phyloP scores from a whole-genome alignment of 352 stramenopile species.

The Phytophthora macrochlamydospora region DNA sequence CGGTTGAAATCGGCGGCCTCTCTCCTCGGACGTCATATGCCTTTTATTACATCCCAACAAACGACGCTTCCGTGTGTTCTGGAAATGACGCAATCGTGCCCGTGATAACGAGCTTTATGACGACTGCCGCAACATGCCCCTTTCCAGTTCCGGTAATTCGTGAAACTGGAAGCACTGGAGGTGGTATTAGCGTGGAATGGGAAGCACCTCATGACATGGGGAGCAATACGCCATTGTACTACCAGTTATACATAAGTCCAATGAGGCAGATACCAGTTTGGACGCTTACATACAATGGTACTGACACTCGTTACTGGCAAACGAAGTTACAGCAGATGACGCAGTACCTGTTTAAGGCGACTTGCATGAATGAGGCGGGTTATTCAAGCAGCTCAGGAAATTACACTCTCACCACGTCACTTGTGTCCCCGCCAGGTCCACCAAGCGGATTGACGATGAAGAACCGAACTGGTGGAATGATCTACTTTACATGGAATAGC shows the following conservation, averaged over 20 bases:
- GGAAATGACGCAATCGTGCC: slow-evolving; percentile 1
- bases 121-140: slow-evolving; percentile 23
- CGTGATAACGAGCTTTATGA: slow-evolving; percentile 27
- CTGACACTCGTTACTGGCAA: slow-evolving; percentile 50
- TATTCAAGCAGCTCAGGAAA: slow-evolving; percentile 40
- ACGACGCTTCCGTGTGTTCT: slow-evolving; percentile 54
- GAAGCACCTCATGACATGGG: slow-evolving; percentile 50
- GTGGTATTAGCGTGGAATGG: slow-evolving; percentile 53
- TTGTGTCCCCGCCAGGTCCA: slow-evolving; percentile 57
- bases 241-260: slow-evolving; percentile 63
- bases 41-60: slow-evolving; percentile 51
- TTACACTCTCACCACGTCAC: slow-evolving; percentile 43
- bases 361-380: slow-evolving; percentile 51
- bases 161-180: slow-evolving; percentile 50
- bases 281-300: slow-evolving; percentile 52
- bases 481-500: slow-evolving; percentile 44
- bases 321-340: slow-evolving; percentile 51
- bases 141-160: slow-evolving; percentile 31
- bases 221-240: slow-evolving; percentile 34
- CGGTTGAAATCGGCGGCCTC: slow-evolving; percentile 53
- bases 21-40: slow-evolving; percentile 38
- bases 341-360: slow-evolving; percentile 56
- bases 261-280: slow-evolving; percentile 20
- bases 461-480: slow-evolving; percentile 42
- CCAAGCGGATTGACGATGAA: slow-evolving; percentile 21